Evolutionary conservation across 257 asterid species (phyloP).

Genomic region (Verbena officinalis): DNA sequence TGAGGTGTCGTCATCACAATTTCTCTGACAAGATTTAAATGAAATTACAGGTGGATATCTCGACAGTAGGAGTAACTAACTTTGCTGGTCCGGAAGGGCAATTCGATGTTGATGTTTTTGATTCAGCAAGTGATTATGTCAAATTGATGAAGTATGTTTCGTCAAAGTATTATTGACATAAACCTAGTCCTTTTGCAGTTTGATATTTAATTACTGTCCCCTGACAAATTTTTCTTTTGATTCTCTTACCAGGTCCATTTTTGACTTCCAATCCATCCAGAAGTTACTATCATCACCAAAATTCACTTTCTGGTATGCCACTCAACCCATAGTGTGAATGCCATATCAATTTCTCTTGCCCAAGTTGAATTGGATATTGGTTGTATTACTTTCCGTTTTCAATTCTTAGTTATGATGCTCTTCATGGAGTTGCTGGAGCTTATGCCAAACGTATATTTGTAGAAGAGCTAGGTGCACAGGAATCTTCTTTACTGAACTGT

Average conservation of each 20-base stretch:
- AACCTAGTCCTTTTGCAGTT: slow-evolving; percentile 9
- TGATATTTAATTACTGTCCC: slow-evolving; percentile 17
- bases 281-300: slow-evolving; percentile 78
- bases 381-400: slow-evolving; percentile 13
- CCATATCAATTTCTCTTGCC: slow-evolving; percentile 18
- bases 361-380: background rate
- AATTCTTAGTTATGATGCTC: slow-evolving; percentile 80
- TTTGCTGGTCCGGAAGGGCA: slow-evolving; percentile 88
- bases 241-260: slow-evolving; percentile 69
- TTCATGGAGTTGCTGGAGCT: slow-evolving; percentile 98
- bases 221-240: slow-evolving; percentile 27
- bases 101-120: slow-evolving; percentile 91
- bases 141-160: slow-evolving; percentile 89
- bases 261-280: slow-evolving; percentile 86
- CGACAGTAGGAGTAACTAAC: slow-evolving; percentile 64
- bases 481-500: slow-evolving; percentile 82
- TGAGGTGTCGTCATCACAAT: background rate
- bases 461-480: slow-evolving; percentile 90
- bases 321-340: slow-evolving; percentile 19
- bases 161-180: slow-evolving; percentile 12
- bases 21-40: slow-evolving; percentile 22
- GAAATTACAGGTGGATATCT: slow-evolving; percentile 75
- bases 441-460: slow-evolving; percentile 93
- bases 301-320: slow-evolving; percentile 82
- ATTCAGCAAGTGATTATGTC: slow-evolving; percentile 87